phyloP scores from a whole-genome alignment of 2,329 filamentous ascomycete species.

The Metarhizium guizhouense region DNA sequence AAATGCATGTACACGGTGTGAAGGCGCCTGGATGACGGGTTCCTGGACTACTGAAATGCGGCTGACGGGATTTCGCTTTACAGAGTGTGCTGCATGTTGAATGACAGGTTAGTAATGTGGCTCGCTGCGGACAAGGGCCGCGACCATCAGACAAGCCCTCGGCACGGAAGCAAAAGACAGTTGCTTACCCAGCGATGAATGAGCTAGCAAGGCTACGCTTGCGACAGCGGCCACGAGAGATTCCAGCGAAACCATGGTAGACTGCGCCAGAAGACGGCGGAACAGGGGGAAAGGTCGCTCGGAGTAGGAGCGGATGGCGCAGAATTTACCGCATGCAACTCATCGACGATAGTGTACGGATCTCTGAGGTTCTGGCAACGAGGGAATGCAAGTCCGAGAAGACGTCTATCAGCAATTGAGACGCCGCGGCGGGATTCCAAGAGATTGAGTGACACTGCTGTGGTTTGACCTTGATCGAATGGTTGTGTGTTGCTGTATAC shows the following conservation, averaged over 20 bases:
- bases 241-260: slow-evolving; percentile 17
- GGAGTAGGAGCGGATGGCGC: slow-evolving; percentile 1
- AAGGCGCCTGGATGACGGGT: slow-evolving; percentile 67
- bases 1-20: slow-evolving; percentile 68
- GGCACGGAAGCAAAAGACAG: background rate
- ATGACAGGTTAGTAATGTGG: slow-evolving; percentile 4
- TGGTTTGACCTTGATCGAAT: no score
- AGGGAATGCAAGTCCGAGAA: background rate
- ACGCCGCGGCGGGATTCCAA: no score
- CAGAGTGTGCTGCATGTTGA: slow-evolving; percentile 51
- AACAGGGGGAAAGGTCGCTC: slow-evolving; percentile 5
- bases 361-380: no score
- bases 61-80: slow-evolving; percentile 66
- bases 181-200: slow-evolving; percentile 14
- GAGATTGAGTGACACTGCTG: no score
- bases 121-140: background rate
- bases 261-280: background rate
- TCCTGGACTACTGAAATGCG: slow-evolving; percentile 67
- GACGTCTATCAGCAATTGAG: background rate
- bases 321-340: background rate
- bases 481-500: no score
- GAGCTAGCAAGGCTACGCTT: slow-evolving; percentile 14
- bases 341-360: background rate
- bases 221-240: slow-evolving; percentile 15
- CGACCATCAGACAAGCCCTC: background rate